Evolutionary conservation across 2,329 filamentous ascomycete species (phyloP).

Genomic region (Pyricularia grisea): DNA sequence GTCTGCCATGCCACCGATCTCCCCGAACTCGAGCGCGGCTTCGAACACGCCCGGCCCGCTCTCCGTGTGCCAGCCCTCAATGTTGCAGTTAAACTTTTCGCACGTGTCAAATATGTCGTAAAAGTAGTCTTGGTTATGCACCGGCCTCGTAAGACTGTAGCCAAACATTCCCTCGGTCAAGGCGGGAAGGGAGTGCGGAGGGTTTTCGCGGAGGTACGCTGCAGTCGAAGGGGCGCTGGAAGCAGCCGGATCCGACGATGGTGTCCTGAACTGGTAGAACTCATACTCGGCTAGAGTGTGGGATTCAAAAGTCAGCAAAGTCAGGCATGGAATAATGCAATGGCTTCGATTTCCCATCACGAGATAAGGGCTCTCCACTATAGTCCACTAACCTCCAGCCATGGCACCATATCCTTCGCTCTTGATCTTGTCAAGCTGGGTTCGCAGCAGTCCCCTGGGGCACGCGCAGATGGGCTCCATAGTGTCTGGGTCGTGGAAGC

Average conservation of each 20-base stretch:
- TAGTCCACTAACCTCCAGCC: constrained; percentile 60
- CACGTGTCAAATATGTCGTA: constrained; percentile 81
- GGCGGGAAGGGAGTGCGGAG: constrained; percentile 62
- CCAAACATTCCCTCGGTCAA: constrained; percentile 94
- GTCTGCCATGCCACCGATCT: constrained; percentile 85
- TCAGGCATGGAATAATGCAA: neutral
- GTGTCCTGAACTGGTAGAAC: constrained; percentile 82
- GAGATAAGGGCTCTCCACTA: neutral
- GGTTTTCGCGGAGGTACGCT: constrained; percentile 63
- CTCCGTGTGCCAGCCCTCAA: constrained; percentile 95
- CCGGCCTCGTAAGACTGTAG: constrained; percentile 77
- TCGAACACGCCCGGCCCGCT: constrained; percentile 92
- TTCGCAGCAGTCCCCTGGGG: constrained; percentile 66
- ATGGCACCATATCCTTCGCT: constrained; percentile 68
- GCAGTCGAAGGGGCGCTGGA: constrained; percentile 59
- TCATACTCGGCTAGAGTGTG: constrained; percentile 70
- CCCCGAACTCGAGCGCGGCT: constrained; percentile 84
- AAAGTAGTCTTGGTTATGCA: constrained; percentile 88
- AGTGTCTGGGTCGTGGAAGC: constrained; percentile 75
- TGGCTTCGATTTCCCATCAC: neutral
- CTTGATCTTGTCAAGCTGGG: constrained; percentile 57
- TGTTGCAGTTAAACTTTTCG: constrained; percentile 65
- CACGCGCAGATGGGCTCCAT: constrained; percentile 64
- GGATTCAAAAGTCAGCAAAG: neutral
- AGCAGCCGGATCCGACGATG: constrained; percentile 26